Percentiles rank a stretch among this genome's conserved stretches.
Evolutionary conservation across 192 early-diverging fungal species (phyloP).

Genomic region (Linnemannia zychae): DNA sequence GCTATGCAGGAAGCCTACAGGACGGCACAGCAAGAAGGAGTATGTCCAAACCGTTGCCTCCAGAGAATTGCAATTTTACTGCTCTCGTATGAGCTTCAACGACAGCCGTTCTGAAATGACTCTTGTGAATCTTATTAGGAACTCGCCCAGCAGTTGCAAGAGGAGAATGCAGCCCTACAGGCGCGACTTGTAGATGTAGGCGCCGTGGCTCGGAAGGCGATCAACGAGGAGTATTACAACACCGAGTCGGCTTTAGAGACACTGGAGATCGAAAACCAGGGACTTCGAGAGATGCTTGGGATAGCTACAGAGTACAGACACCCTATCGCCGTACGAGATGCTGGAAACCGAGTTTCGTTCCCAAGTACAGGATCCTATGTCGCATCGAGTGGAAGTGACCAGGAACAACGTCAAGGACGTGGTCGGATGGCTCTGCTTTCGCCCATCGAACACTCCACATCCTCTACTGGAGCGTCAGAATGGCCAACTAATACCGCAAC

Average conservation of each 20-base stretch:
- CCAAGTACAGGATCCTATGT: conserved; percentile 51
- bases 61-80: not conserved
- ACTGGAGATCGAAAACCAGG: conserved; percentile 48
- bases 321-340: conserved; percentile 7
- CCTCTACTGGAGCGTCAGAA: not conserved
- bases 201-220: conserved; percentile 37
- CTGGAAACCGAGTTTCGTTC: conserved; percentile 49
- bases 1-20: conserved; percentile 54
- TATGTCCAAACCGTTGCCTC: conserved; percentile 3
- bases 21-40: conserved; percentile 53
- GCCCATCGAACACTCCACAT: not conserved
- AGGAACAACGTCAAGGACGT: conserved; percentile 18
- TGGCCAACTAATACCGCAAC: not conserved
- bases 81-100: no score
- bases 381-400: conserved; percentile 51
- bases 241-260: conserved; percentile 48
- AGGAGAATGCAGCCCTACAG: conserved; percentile 41
- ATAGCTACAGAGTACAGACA: conserved; percentile 27
- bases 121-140: conserved; percentile 17
- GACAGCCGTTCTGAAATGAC: not conserved
- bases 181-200: conserved; percentile 46
- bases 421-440: not conserved
- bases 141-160: conserved; percentile 21
- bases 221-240: conserved; percentile 51
- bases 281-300: conserved; percentile 45